phyloP scores from a whole-genome alignment of 1,284 basidiomycete species.

The Binderoboletus segoi region DNA sequence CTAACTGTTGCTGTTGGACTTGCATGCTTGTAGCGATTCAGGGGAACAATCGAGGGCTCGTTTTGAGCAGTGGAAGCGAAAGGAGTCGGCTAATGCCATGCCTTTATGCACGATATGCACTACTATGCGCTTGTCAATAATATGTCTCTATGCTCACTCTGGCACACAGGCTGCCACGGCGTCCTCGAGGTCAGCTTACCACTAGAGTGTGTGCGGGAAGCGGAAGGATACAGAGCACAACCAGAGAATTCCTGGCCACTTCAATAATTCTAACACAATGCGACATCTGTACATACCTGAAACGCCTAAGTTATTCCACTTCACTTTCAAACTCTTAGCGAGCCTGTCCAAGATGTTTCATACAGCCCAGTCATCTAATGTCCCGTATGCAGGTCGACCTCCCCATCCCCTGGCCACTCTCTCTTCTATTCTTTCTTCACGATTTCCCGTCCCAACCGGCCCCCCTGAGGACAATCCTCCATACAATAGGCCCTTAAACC shows the following conservation, averaged over 20 bases:
- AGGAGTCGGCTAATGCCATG: conserved; percentile 8
- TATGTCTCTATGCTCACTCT: too few species aligned
- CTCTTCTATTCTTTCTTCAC: conserved; percentile 55
- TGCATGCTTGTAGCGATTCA: conserved; percentile 35
- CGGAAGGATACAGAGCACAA: background rate
- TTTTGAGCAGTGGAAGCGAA: background rate
- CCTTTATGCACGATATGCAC: conserved; percentile 18
- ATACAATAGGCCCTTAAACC: conserved; percentile 56
- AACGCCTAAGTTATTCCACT: conserved; percentile 24
- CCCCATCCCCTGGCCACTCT: conserved; percentile 51
- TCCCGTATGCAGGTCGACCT: conserved; percentile 46
- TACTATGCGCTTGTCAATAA: conserved; percentile 14
- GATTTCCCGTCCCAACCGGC: conserved; percentile 25
- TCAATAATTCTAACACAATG: too few species aligned
- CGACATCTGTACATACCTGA: background rate
- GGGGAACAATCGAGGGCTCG: background rate
- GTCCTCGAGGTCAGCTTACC: too few species aligned
- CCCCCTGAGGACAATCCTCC: conserved; percentile 31
- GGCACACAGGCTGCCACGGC: too few species aligned
- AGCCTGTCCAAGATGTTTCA: conserved; percentile 25
- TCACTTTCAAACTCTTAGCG: background rate
- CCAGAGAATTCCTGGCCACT: background rate
- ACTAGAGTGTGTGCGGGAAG: too few species aligned
- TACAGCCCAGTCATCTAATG: conserved; percentile 61
- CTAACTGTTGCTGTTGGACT: conserved; percentile 34